Evolutionary conservation across 345 rosid genomes (phyloP), one percentile per base, ranked within the genome.

Genomic region (Boechera stricta): DNA sequence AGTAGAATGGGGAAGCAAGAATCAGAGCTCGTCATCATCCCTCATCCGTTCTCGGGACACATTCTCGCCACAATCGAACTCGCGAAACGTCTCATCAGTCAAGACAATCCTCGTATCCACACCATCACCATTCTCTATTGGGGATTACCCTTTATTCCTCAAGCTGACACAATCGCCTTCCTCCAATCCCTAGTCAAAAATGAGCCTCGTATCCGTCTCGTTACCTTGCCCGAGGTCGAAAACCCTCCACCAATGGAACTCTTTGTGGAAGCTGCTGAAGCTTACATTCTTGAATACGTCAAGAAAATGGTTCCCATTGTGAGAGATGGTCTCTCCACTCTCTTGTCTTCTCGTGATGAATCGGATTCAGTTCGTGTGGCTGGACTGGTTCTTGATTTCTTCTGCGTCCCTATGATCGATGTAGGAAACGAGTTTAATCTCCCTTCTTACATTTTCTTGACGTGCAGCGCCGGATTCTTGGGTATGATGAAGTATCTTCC

Each of bases 361-460:
- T 38, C 59, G 0, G 84, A 39, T n/a, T 62, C 85, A n/a, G 64
- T 53, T 67, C 71, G 57, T 12, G 82, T 83, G 47, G 76, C 65
- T 2, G 87, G 82, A n/a, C 45, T 88, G 5, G 66, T 84, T 72
- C 71, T 85, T 8, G 87, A 88, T 54, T 41, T 85, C 38, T 84
- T 85, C 63, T 82, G 86, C 32, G 41, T 73, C 2, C 59, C 83
- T 51, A 60, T 84, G 80, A 76, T 88, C 24, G 87, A 83, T 55
- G 76, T 78, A 0, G 87, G 78, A 0, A 54, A 64, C 28, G 83
- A 84, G 35, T 72, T 85, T 35, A 26, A 42, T 39, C 80, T 85
- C 38, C 84, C 89, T 71, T 86, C 85, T 28, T 84, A 85, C 73
- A 56, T 88, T 10, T 87, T 73, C 81, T 47, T 82, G 10, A 77